Conservation (phyloP, 2,329 filamentous ascomycete species). For the Phyllosticta citrichinensis region DNA sequence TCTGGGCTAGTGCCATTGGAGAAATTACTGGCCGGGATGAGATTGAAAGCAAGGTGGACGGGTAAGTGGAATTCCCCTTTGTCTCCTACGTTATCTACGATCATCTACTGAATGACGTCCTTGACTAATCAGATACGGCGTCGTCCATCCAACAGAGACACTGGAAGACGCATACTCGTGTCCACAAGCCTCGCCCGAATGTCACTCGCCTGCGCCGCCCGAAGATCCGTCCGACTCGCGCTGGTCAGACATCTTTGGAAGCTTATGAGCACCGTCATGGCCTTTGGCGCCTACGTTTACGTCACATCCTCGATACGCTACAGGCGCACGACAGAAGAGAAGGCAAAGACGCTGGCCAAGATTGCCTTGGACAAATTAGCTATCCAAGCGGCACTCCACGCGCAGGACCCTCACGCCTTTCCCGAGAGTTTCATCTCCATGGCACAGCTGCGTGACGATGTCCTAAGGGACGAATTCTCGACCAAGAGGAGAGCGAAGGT, state of each 20-base stretch:
- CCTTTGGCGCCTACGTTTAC: constrained; percentile 39
- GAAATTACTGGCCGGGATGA: constrained; percentile 58
- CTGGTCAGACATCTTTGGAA: constrained; percentile 80
- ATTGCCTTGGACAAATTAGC: constrained; percentile 76
- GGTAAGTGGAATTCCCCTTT: constrained; percentile 41
- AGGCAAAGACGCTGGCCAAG: constrained; percentile 74
- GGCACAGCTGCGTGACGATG: constrained; percentile 82
- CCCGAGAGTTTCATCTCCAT: constrained; percentile 76
- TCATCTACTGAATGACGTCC: neutral
- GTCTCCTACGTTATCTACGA: constrained; percentile 6
- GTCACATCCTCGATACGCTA: constrained; percentile 53
- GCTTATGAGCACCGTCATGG: constrained; percentile 56
- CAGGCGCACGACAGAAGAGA: constrained; percentile 54
- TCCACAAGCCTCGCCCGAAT: constrained; percentile 86
- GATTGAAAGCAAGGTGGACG: constrained; percentile 44
- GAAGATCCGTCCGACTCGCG: constrained; percentile 66
- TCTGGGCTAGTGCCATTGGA: constrained; percentile 65
- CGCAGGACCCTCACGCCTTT: constrained; percentile 48
- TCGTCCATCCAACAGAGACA: constrained; percentile 58
- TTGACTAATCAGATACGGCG: constrained; percentile 78
- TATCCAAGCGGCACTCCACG: constrained; percentile 73
- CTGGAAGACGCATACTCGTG: constrained; percentile 57
- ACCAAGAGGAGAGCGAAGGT: constrained; percentile 66
- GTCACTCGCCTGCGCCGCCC: constrained; percentile 74
- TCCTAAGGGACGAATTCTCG: constrained; percentile 72